Percentiles rank a stretch among this genome's conserved stretches.
These are phyloP conservation scores for Fusarium bulbicola DNA, from an alignment of 2,329 filamentous ascomycete species.

Conservation along the genomic window DNA sequence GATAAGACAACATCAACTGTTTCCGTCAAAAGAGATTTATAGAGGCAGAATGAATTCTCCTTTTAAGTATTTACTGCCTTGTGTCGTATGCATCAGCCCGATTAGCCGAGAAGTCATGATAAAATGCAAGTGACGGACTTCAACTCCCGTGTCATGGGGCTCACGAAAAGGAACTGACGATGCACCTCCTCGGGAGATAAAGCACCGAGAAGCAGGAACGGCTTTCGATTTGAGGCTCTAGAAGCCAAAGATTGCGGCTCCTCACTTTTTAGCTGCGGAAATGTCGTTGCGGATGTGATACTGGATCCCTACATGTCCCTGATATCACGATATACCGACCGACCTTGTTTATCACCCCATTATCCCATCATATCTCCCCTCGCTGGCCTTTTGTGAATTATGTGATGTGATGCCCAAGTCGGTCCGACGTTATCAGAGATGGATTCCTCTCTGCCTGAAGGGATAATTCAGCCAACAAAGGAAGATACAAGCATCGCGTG, in stretches of 20 bases:
- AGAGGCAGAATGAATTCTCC: neutral
- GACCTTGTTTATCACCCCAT: neutral
- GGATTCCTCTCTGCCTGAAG: slow-evolving; percentile 1
- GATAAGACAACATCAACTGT: neutral
- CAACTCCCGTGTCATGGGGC: slow-evolving; percentile 1
- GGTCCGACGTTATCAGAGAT: slow-evolving; percentile 6
- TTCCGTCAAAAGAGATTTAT: neutral
- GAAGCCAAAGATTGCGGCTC: neutral
- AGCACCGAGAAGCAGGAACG: slow-evolving; percentile 1
- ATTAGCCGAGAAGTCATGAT: neutral
- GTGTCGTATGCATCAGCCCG: neutral
- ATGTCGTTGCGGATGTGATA: neutral
- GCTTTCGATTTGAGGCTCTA: neutral
- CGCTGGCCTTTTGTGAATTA: neutral
- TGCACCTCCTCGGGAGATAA: slow-evolving; percentile 9
- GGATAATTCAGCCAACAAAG: neutral
- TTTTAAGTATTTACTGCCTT: neutral
- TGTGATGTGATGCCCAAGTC: neutral
- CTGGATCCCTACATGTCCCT: slow-evolving; percentile 3
- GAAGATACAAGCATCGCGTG: neutral
- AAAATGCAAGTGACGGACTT: slow-evolving; percentile 2
- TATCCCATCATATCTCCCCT: neutral
- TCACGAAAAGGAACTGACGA: neutral
- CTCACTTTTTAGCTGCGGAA: neutral
- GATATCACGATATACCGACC: neutral